These are phyloP conservation scores for Cryptococcus floricola DNA, from an alignment of 1,284 basidiomycete species.

Conservation along the genomic window DNA sequence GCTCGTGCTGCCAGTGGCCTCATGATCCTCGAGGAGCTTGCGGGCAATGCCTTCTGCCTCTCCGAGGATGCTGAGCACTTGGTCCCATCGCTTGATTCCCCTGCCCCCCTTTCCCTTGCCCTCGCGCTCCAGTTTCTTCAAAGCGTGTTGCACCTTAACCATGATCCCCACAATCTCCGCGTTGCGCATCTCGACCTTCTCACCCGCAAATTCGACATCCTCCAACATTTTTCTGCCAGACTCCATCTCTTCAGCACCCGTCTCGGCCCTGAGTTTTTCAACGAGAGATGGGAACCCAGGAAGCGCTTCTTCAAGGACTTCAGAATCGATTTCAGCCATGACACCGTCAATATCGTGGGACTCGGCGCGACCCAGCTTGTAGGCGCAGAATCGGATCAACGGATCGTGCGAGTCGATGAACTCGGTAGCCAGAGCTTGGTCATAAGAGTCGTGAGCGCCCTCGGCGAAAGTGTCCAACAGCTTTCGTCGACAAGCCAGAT, in stretches of 20 bases:
- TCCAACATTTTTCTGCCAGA: slow-evolving; percentile 58
- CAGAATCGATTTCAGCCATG: slow-evolving; percentile 56
- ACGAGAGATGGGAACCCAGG: slow-evolving; percentile 34
- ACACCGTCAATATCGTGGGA: slow-evolving; percentile 80
- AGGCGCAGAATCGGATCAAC: slow-evolving; percentile 86
- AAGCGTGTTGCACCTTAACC: slow-evolving; percentile 74
- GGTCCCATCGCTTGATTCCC: slow-evolving; percentile 64
- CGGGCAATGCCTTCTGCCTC: slow-evolving; percentile 80
- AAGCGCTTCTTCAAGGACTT: slow-evolving; percentile 56
- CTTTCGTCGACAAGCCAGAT: slow-evolving; percentile 66
- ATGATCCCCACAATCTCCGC: slow-evolving; percentile 88
- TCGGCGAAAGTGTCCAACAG: slow-evolving; percentile 70
- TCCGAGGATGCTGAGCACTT: slow-evolving; percentile 71
- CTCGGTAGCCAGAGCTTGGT: slow-evolving; percentile 81
- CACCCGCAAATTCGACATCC: slow-evolving; percentile 72
- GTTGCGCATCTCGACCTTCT: slow-evolving; percentile 78
- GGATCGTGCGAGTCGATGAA: slow-evolving; percentile 85
- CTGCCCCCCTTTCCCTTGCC: slow-evolving; percentile 28
- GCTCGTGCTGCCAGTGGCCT: slow-evolving; percentile 47
- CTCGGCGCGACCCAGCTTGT: slow-evolving; percentile 64
- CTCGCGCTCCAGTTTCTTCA: slow-evolving; percentile 49
- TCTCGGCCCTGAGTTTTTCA: slow-evolving; percentile 31
- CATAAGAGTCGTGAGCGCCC: slow-evolving; percentile 59
- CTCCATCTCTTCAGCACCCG: slow-evolving; percentile 51
- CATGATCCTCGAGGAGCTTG: slow-evolving; percentile 72